Evolutionary conservation across 2,329 filamentous ascomycete species (phyloP).

Genomic region (Beauveria pseudobassiana): DNA sequence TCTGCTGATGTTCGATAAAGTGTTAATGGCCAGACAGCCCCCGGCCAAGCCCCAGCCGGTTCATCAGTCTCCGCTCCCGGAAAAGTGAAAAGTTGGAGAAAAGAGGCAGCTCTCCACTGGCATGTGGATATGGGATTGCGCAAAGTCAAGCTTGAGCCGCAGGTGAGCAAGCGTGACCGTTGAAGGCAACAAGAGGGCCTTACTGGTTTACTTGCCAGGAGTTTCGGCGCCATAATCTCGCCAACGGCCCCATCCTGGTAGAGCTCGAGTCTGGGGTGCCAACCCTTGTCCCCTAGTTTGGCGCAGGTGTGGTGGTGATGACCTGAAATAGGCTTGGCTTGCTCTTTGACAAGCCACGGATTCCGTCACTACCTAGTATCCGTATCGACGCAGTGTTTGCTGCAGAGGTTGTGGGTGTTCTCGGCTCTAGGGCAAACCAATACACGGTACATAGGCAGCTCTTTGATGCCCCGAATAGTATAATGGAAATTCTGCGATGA

Average conservation of each 20-base stretch:
- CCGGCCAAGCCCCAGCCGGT: background rate
- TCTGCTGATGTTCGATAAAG: constrained; percentile 5
- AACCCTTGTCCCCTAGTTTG: background rate
- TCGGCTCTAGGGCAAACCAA: background rate
- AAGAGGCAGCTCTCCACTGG: background rate
- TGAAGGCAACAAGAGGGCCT: background rate
- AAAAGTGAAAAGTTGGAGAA: background rate
- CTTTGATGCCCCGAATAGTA: too few relatives aligned
- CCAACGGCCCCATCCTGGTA: constrained; percentile 5
- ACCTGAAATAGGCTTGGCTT: background rate
- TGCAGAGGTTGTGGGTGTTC: background rate
- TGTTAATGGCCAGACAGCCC: background rate
- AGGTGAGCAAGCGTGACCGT: too few relatives aligned
- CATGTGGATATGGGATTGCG: background rate
- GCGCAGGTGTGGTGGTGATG: background rate
- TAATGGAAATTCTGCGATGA: too few relatives aligned
- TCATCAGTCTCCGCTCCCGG: background rate
- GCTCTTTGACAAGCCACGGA: background rate
- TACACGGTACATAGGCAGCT: too few relatives aligned
- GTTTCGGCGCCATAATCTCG: constrained; percentile 7
- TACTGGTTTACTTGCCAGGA: constrained; percentile 6
- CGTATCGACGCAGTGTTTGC: background rate
- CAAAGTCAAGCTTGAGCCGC: background rate
- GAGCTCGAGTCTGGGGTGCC: constrained; percentile 3
- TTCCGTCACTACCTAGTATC: background rate